phyloP scores from a whole-genome alignment of 192 early-diverging fungal genomes.

The Coemansia nantahalensis region DNA sequence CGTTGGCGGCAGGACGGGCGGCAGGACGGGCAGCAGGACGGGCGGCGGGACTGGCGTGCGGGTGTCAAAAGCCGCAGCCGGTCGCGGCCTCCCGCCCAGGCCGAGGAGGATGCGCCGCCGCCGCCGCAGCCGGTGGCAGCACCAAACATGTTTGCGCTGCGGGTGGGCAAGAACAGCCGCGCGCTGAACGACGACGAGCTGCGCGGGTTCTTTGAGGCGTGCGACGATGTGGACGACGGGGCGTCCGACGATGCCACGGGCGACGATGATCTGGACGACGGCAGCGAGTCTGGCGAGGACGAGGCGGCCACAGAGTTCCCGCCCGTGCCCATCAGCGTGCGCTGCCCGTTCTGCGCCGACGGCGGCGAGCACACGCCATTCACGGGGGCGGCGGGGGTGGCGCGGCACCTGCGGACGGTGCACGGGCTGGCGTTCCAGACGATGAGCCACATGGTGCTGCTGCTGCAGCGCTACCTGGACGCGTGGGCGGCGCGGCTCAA shows the following conservation, averaged over 20 bases:
- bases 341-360: conserved; percentile 68
- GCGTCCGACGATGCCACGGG: conserved; percentile 41
- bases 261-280: no score
- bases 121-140: conserved; percentile 7
- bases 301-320: conserved; percentile 44
- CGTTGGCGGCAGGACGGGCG: no score
- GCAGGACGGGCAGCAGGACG: conserved; percentile 4
- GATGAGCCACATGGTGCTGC: conserved; percentile 74
- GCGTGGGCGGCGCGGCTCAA: conserved; percentile 64
- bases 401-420: conserved; percentile 61
- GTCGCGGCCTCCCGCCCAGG: conserved; percentile 21
- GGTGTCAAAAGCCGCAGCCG: conserved; percentile 25
- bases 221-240: conserved; percentile 31
- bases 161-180: conserved; percentile 39
- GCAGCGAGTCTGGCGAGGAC: conserved; percentile 28
- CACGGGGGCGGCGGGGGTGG: conserved; percentile 61
- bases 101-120: no score
- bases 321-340: conserved; percentile 55
- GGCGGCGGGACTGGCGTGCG: conserved; percentile 6
- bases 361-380: conserved; percentile 25
- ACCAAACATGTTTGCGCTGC: conserved; percentile 41
- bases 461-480: conserved; percentile 70
- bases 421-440: conserved; percentile 69
- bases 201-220: conserved; percentile 41
- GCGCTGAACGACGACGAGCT: conserved; percentile 41